Evolutionary conservation across 768 basidiomycete genomes (phyloP), one percentile per base, ranked within the genome.

Genomic region (Psilocybe cubensis): DNA sequence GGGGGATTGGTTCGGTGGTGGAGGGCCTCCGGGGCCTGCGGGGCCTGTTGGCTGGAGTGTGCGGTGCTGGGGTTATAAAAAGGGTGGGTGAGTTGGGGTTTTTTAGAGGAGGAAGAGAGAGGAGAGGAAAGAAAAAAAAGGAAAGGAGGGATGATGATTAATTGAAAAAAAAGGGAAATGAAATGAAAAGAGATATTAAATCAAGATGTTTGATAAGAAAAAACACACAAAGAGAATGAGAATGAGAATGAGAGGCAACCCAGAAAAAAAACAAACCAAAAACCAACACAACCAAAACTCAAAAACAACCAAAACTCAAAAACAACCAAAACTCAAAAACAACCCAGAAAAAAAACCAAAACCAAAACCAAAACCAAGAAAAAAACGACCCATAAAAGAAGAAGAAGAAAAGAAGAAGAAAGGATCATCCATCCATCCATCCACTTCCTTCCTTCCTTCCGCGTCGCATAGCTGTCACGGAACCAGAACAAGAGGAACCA

Each of bases 31-130:
- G 12, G 57, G 52, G 53, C 54, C 59, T 24, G 54, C 54, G 14
- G 58, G 58, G 31, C 50, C 54, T 7, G 54, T 60, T 8, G 59
- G 59, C 42, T 60, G 59, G 25, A 60, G 54, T 18, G 54, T 44
- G 21, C 59, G 59, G 43, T 60, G 59, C 59, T 60, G n/a, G 53
- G 25, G 14, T 12, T 24, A 24, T 17, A 24, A 21, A 14, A 31
- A 5, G 18, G 21, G n/a, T 41, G 21, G 23, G 9, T 40, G 11
- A 33, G 18, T 42, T 41, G 8, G 46, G n/a, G 44, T 28, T 12
- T 18, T 2, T 2, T 35, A 52, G 7, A 28, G 18, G 44, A 48
- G 25, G 41, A 7, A 20, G 38, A 27, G 46, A 11, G 21, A 25
- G 3, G 43, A 38, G 25, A 38, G 11, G 27, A 11, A 17, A 25